Evolutionary conservation across 2,329 filamentous ascomycete species (phyloP), one percentile per base, ranked within the genome.

Genomic region (Stromatinia cepivora): DNA sequence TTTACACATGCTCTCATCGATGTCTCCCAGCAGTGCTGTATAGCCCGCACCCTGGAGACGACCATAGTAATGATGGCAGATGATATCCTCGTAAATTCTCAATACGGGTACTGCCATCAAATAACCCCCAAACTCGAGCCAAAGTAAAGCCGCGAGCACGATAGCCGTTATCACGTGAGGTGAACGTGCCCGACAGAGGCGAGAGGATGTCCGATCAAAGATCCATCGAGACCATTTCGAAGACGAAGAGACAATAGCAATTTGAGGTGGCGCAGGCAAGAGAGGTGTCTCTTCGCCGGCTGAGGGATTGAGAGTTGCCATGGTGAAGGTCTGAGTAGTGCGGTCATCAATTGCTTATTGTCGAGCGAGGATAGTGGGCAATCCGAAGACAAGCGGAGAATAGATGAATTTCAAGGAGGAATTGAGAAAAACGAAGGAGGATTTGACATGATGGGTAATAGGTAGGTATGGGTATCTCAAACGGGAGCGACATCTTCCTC

Each of bases 1-100:
- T 71, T 81, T 81, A 72, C 80, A 82, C 63, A 77, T 57, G 11
- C 56, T 71, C 71, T 81, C 81, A 42, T 80, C 77, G 42, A 82
- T 80, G 6, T 71, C 39, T 25, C 65, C 71, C 8, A 70, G 67
- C 13, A 75, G 69, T 7, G 71, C 70, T 52, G 77, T 76, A 58
- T 74, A 72, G 13, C 68, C 75, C 7, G 66, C 69, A 25, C 74
- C 74, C 31, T 72, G 53, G 22, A 74, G 52, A 25, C 70, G 48
- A 22, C 75, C 71, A 58, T 76, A 78, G 66, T 81, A 81, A 67
- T 80, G 78, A 62, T 78, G 79, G 70, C 81, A 82, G 39, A 81
- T 73, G 28, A 81, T 78, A 71, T 81, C 79, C 70, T 82, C 81
- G 48, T 77, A 77, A 36, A 80, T 74, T 63, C 80, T 76, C 8